These are phyloP conservation scores for Penicillium diatomitis DNA, from an alignment of 495 filamentous ascomycete genomes.

Conservation along the genomic window DNA sequence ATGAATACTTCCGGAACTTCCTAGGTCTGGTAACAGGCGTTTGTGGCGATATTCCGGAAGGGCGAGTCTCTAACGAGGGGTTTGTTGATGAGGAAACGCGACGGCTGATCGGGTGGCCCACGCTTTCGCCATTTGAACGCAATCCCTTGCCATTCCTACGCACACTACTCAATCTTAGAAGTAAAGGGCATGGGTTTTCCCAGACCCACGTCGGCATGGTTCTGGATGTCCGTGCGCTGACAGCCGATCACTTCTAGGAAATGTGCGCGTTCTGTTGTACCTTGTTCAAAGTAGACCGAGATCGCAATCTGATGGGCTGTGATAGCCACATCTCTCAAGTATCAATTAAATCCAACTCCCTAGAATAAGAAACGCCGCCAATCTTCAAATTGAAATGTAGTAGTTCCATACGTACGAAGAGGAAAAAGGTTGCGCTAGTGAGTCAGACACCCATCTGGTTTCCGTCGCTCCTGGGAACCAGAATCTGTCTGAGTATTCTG, in stretches of 20 bases:
- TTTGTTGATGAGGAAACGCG: constrained; percentile 30
- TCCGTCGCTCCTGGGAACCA: background rate
- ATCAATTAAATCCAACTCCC: background rate
- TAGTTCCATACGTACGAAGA: background rate
- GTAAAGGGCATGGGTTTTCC: constrained; percentile 36
- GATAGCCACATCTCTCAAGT: background rate
- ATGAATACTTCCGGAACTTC: constrained; percentile 41
- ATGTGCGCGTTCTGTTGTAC: background rate
- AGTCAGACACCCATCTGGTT: background rate
- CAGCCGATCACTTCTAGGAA: constrained; percentile 5
- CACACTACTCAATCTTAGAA: constrained; percentile 36
- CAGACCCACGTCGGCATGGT: constrained; percentile 47
- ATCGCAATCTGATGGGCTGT: background rate
- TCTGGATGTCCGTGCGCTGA: constrained; percentile 20
- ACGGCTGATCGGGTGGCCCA: constrained; percentile 10
- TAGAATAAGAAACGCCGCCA: background rate
- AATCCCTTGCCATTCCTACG: constrained; percentile 44
- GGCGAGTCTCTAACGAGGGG: constrained; percentile 26
- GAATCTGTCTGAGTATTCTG: background rate
- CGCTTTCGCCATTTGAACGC: constrained; percentile 24
- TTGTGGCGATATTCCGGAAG: constrained; percentile 11
- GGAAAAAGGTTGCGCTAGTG: background rate
- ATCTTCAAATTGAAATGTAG: background rate
- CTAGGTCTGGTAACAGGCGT: constrained; percentile 35
- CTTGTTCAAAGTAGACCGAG: background rate